phyloP scores from a whole-genome alignment of 2,329 filamentous ascomycete species.

The Diaporthe sp. region DNA sequence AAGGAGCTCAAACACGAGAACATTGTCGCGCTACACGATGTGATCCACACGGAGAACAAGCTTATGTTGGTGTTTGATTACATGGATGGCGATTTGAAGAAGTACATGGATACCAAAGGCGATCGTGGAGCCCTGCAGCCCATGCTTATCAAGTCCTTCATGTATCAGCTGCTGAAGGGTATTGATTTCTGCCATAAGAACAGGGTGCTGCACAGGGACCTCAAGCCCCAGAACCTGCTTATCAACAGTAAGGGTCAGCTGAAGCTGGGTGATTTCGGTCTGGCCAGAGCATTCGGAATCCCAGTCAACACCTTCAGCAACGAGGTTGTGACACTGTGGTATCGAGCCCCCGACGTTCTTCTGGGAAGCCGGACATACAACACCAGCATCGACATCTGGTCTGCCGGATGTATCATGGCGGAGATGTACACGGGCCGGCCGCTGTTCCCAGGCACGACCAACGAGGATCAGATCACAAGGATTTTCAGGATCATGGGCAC shows the following conservation, averaged over 20 bases:
- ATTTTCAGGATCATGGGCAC: constrained; percentile 99
- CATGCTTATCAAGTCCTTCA: constrained; percentile 96
- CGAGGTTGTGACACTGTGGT: constrained; percentile 98
- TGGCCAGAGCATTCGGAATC: constrained; percentile 95
- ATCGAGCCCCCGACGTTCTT: constrained; percentile 94
- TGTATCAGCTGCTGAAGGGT: constrained; percentile 95
- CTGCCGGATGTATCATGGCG: constrained; percentile 98
- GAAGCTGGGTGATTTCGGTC: constrained; percentile 94
- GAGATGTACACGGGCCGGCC: constrained; percentile 99
- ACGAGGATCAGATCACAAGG: constrained; percentile 96
- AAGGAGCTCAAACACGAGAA: constrained; percentile 99
- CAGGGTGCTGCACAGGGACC: constrained; percentile 91
- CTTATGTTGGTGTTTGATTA: constrained; percentile 99
- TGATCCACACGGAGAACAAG: constrained; percentile 99
- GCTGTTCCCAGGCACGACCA: constrained; percentile 96
- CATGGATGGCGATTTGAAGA: constrained; percentile 98
- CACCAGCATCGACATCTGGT: constrained; percentile 99
- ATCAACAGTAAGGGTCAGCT: constrained; percentile 93
- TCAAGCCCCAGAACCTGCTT: constrained; percentile 96
- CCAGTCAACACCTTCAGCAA: constrained; percentile 99
- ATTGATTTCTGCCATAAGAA: constrained; percentile 99
- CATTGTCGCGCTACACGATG: constrained; percentile 96
- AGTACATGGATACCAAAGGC: constrained; percentile 96
- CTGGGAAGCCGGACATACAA: constrained; percentile 96
- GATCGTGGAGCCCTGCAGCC: constrained; percentile 92